Evolutionary conservation across 306 rosid genomes (phyloP).

Genomic region (Aeschynomene evenia): DNA sequence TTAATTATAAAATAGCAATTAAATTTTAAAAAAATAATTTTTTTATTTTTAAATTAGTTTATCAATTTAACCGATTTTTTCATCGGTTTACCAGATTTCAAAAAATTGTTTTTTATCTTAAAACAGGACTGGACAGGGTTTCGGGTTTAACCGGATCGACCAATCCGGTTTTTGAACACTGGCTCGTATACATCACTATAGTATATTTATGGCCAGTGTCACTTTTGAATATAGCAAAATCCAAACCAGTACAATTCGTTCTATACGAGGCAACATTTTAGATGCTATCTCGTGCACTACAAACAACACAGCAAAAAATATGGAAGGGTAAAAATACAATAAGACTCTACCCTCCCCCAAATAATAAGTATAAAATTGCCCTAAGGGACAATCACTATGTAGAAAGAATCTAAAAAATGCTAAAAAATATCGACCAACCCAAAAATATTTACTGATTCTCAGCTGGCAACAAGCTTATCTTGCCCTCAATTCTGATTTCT

Average conservation of each 20-base stretch:
- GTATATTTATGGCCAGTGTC: too few relatives aligned
- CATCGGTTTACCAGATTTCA: too few relatives aligned
- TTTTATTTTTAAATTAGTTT: too few relatives aligned
- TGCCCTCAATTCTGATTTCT: constrained; percentile 40
- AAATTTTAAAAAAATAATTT: too few relatives aligned
- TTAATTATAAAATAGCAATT: too few relatives aligned
- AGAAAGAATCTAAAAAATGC: constrained; percentile 47
- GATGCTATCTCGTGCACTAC: background rate
- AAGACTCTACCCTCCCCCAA: constrained; percentile 27
- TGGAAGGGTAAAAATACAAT: background rate
- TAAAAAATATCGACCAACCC: constrained; percentile 43
- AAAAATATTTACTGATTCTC: constrained; percentile 28
- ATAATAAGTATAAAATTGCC: constrained; percentile 32
- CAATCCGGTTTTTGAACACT: too few relatives aligned
- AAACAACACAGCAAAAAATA: background rate
- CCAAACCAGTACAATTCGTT: background rate
- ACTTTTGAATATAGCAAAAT: background rate
- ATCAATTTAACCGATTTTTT: too few relatives aligned
- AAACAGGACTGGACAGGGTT: too few relatives aligned
- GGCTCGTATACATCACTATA: too few relatives aligned
- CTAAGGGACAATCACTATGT: constrained; percentile 32
- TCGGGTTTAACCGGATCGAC: too few relatives aligned
- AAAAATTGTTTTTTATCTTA: too few relatives aligned
- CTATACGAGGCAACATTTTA: background rate
- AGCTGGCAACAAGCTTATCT: constrained; percentile 36